Evolutionary conservation across 441 rosid species (phyloP).

Genomic region (Daphne laureola): DNA sequence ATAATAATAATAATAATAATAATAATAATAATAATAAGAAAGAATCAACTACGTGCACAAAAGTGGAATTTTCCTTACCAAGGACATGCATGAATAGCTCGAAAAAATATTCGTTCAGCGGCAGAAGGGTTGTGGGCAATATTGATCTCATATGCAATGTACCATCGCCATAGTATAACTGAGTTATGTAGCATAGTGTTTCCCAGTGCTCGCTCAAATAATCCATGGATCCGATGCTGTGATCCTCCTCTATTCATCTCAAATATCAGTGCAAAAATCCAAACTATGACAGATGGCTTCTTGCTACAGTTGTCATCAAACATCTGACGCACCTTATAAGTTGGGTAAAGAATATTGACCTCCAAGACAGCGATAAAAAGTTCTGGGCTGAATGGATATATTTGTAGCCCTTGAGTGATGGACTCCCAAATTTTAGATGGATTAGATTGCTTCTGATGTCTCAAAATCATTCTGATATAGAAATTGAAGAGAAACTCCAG

Average conservation of each 20-base stretch:
- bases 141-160: slow-evolving; percentile 74
- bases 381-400: slow-evolving; percentile 68
- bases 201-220: slow-evolving; percentile 86
- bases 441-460: slow-evolving; percentile 50
- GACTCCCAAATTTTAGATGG: slow-evolving; percentile 65
- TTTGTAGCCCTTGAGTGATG: slow-evolving; percentile 59
- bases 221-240: slow-evolving; percentile 62
- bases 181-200: slow-evolving; percentile 46
- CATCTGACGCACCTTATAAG: slow-evolving; percentile 67
- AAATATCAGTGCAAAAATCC: slow-evolving; percentile 78
- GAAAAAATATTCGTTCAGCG: slow-evolving; percentile 72
- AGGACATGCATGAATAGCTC: slow-evolving; percentile 93
- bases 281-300: slow-evolving; percentile 64
- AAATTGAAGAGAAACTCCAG: slow-evolving; percentile 56
- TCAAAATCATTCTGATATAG: slow-evolving; percentile 60
- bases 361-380: slow-evolving; percentile 56
- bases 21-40: too few relatives aligned
- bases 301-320: slow-evolving; percentile 65
- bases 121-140: slow-evolving; percentile 49
- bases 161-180: slow-evolving; percentile 79
- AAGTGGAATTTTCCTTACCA: slow-evolving; percentile 41
- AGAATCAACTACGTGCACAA: background rate
- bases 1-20: too few relatives aligned
- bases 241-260: slow-evolving; percentile 73
- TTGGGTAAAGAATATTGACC: slow-evolving; percentile 59